Evolutionary conservation across 139 green algal genomes (phyloP), one percentile per base, ranked within the genome.

Genomic region (Chlamydomonas applanata): DNA sequence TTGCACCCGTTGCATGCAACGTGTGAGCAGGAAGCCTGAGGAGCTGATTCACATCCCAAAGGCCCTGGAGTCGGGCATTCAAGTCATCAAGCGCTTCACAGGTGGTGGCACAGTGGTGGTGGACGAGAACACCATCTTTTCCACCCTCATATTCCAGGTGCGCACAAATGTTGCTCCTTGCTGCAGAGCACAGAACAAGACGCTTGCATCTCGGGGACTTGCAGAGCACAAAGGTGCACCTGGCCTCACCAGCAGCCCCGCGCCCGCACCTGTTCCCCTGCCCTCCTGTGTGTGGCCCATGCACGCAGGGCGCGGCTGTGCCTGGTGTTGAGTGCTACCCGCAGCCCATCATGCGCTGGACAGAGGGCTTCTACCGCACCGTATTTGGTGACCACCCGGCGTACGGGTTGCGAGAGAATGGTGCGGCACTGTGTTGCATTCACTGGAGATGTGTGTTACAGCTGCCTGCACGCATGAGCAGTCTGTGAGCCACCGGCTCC

Each of bases 51-150:
- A 98, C 62, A 25, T 88, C 22, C 44, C 75, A 0, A 45, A 77
- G 52, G 92, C 89, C 1, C 46, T 72, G 2, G n/a, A 82, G 14
- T 49, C 61, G 11, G 69, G 75, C 2, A 74, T 97, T 0, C 81
- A 81, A 46, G 72, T 96, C 32, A 90, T 99, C 66, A 89, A 88
- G 46, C 85, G 95, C 1, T 99, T 97, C 81, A 97, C 87, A 2
- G 96, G 96, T 0, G 96, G 96, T 2, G 96, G 96, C n/a, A 99
- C 96, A 46, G 96, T 99, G 4, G 87, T 99, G 0, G 89, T 98
- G 16, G 96, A 99, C 69, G 2, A 70, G 0, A 77, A 95, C 83
- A 98, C 96, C 1, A 52, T 98, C 2, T 87, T 97, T 24, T 74
- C 80, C 0, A 90, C 86, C 0, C 79, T 92, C 16, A 87, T 88